phyloP scores from a whole-genome alignment of 2,329 filamentous ascomycete species.

The Aspergillus novofumigatus region DNA sequence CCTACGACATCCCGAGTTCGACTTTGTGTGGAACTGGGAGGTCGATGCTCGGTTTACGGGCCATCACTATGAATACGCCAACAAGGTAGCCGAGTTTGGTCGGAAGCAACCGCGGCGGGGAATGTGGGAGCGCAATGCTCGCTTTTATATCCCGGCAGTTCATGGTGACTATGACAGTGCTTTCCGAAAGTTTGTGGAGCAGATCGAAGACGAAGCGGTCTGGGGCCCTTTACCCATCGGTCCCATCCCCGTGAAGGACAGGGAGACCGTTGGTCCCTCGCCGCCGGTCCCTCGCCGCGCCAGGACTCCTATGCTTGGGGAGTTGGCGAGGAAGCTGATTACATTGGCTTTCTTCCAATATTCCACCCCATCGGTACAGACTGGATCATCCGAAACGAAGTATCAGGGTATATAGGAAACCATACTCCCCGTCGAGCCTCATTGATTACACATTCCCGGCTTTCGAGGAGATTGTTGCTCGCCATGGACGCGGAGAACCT shows the following conservation, averaged over 20 bases:
- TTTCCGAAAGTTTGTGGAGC: conserved; percentile 12
- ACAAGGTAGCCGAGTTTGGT: conserved; percentile 56
- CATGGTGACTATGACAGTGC: conserved; percentile 46
- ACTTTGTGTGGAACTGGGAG: conserved; percentile 79
- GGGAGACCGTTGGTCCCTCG: conserved; percentile 57
- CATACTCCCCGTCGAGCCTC: conserved; percentile 68
- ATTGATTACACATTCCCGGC: conserved; percentile 72
- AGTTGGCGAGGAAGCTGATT: conserved; percentile 69
- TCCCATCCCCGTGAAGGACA: conserved; percentile 50
- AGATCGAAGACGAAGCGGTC: conserved; percentile 52
- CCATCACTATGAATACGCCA: conserved; percentile 71
- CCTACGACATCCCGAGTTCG: conserved; percentile 68
- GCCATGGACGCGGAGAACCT: conserved; percentile 75
- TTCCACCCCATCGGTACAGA: conserved; percentile 69
- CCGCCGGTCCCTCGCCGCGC: conserved; percentile 56
- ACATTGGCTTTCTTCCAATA: conserved; percentile 72
- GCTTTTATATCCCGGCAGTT: conserved; percentile 51
- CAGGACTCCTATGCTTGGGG: conserved; percentile 72
- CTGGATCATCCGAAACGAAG: conserved; percentile 51
- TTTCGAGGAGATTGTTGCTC: conserved; percentile 67
- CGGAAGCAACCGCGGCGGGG: conserved; percentile 54
- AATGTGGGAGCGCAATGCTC: conserved; percentile 55
- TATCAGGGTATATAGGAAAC: conserved; percentile 42
- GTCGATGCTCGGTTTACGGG: conserved; percentile 71
- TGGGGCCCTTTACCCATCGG: conserved; percentile 59